Conservation (phyloP, 2,329 filamentous ascomycete genomes). For the Pseudonectria buxi region DNA sequence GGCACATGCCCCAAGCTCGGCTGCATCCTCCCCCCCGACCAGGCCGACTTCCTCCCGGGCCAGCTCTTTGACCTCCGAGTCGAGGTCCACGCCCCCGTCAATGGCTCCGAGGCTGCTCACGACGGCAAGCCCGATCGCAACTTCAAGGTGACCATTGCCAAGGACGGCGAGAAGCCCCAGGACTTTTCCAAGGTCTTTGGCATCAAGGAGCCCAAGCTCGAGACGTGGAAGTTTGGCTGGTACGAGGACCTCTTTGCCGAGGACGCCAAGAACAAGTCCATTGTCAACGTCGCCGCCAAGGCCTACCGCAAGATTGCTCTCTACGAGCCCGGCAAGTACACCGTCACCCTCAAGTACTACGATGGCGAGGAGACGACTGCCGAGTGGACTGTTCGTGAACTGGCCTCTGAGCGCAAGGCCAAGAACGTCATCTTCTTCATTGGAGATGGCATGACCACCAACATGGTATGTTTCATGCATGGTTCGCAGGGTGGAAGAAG, state of each 20-base stretch:
- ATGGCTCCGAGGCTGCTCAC: constrained; percentile 72
- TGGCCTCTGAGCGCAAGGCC: constrained; percentile 63
- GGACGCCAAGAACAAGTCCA: constrained; percentile 59
- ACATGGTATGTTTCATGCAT: constrained; percentile 47
- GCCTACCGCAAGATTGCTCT: constrained; percentile 69
- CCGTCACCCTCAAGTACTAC: constrained; percentile 70
- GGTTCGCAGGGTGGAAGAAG: no score
- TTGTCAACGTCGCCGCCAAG: constrained; percentile 77
- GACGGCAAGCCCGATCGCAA: constrained; percentile 61
- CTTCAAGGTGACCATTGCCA: constrained; percentile 69
- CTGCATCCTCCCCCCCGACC: constrained; percentile 54
- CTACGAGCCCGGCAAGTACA: constrained; percentile 73
- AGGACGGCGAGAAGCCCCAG: constrained; percentile 48
- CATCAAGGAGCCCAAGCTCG: constrained; percentile 62
- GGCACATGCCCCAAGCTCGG: constrained; percentile 53
- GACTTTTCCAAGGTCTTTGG: constrained; percentile 61
- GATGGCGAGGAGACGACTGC: constrained; percentile 64
- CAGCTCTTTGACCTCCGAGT: constrained; percentile 80
- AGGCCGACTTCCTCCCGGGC: constrained; percentile 74
- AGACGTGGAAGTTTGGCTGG: constrained; percentile 80
- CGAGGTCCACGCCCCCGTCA: constrained; percentile 74
- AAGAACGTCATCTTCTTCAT: constrained; percentile 87
- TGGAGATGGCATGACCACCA: constrained; percentile 66
- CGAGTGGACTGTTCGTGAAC: constrained; percentile 68
- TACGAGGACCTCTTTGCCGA: constrained; percentile 77